Evolutionary conservation across 1,139 yeast species (phyloP), one percentile per base, ranked within the genome.

Genomic region (Candida sp.): DNA sequence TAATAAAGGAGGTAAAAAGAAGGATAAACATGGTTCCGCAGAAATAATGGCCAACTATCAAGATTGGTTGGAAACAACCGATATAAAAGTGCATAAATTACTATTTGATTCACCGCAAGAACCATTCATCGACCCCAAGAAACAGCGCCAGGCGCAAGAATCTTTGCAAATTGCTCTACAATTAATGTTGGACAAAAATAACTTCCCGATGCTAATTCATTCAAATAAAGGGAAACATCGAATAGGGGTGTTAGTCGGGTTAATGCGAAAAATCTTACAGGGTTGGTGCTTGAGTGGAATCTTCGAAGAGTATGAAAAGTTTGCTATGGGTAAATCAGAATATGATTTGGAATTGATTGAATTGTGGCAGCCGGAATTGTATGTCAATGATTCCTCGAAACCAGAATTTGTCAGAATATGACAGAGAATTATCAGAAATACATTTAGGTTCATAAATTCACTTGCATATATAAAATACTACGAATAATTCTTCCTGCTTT

Each of bases 181-280:
- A 48, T 60, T 87, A 36, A 73, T 88, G 46, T 62, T 86, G 38
- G 85, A 89, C 57, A 73, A 76, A 43, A 78, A 82, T 23, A 89
- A 90, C 61, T 87, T 86, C 58, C 98, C 99, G 1, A 81, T 91
- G 30, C 70, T 93, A 46, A 79, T 93, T 12, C 98, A 93, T 61
- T 88, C 97, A 4, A 89, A 91, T 61, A 93, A 93, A 65, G 98
- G 99, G 6, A 91, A 93, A 61, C 99, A 93, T 60, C 68, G 99
- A 40, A 91, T 89, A 1, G 98, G 98, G 0, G 90, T 93, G 2
- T 71, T 90, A 38, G 95, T 90, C 15, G 99, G 97, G 0, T 75
- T 88, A 22, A 83, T 91, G 79, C 69, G 99, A 41, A 88, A 87
- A 58, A 62, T 86, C 46, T 69, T 90, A 36, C 97, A 90, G 62